These are phyloP conservation scores for Aspergillus fumigatus DNA, from an alignment of 2,329 filamentous ascomycete species.

Conservation along the genomic window DNA sequence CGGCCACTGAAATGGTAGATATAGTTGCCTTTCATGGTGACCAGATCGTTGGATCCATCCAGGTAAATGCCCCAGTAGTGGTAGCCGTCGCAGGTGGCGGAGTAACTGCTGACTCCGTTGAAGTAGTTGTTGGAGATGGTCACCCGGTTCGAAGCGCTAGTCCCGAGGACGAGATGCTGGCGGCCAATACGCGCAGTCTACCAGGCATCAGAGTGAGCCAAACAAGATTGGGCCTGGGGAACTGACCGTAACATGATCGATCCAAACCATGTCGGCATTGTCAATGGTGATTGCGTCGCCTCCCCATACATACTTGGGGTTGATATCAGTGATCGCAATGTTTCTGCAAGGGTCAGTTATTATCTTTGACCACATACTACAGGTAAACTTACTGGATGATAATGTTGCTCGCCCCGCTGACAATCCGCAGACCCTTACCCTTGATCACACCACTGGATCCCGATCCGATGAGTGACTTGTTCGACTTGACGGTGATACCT, in stretches of 20 bases:
- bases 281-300: conserved; percentile 55
- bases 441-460: conserved; percentile 53
- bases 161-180: conserved; percentile 58
- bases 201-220: background rate
- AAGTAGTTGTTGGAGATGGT: conserved; percentile 59
- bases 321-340: conserved; percentile 52
- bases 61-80: conserved; percentile 60
- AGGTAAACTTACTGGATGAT: conserved; percentile 47
- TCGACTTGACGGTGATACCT: conserved; percentile 51
- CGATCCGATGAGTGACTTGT: conserved; percentile 56
- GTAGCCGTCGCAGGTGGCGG: conserved; percentile 54
- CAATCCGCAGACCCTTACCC: conserved; percentile 53
- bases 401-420: conserved; percentile 48
- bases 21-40: conserved; percentile 60
- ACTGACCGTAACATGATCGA: conserved; percentile 46
- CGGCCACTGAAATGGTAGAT: conserved; percentile 56
- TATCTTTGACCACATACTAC: background rate
- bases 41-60: conserved; percentile 50
- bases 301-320: conserved; percentile 58
- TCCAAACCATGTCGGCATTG: conserved; percentile 42
- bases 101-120: conserved; percentile 51
- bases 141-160: conserved; percentile 50
- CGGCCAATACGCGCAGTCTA: conserved; percentile 55
- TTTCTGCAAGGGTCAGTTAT: conserved; percentile 28
- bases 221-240: background rate